These are phyloP conservation scores for Cornus controversa DNA, from an alignment of 148 eudicot species.

Conservation along the genomic window DNA sequence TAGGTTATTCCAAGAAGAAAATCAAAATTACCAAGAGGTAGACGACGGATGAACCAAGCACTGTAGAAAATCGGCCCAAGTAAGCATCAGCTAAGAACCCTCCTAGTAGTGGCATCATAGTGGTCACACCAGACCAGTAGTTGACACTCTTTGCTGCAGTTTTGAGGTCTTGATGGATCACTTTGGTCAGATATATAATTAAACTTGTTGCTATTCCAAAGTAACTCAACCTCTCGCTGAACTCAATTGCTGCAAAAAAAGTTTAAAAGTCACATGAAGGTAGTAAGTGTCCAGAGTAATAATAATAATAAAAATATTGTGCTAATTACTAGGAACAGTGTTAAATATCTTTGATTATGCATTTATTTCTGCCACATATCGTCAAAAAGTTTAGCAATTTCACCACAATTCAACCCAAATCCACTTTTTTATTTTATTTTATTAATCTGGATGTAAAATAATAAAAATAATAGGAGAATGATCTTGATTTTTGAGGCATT, in stretches of 20 bases:
- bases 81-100: slow-evolving; percentile 85
- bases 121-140: slow-evolving; percentile 73
- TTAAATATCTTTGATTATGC: no score
- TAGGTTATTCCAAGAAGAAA: no score
- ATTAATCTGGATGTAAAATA: no score
- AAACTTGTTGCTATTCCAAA: slow-evolving; percentile 75
- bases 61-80: slow-evolving; percentile 63
- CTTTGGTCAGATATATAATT: slow-evolving; percentile 70
- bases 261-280: no score
- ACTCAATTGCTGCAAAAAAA: slow-evolving; percentile 66
- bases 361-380: no score
- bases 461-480: no score
- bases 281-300: no score
- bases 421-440: no score
- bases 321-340: no score
- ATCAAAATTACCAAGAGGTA: slow-evolving; percentile 52
- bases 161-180: slow-evolving; percentile 71
- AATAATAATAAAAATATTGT: no score
- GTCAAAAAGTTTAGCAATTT: no score
- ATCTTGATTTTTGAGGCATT: background rate
- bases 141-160: slow-evolving; percentile 73
- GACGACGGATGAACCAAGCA: slow-evolving; percentile 48
- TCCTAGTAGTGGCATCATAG: slow-evolving; percentile 72
- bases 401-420: no score
- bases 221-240: slow-evolving; percentile 83